A percentile compares a stretch with the other conserved stretches of the same genome.
Conservation (phyloP, 306 rosid genomes). For the Glycyrrhiza uralensis region DNA sequence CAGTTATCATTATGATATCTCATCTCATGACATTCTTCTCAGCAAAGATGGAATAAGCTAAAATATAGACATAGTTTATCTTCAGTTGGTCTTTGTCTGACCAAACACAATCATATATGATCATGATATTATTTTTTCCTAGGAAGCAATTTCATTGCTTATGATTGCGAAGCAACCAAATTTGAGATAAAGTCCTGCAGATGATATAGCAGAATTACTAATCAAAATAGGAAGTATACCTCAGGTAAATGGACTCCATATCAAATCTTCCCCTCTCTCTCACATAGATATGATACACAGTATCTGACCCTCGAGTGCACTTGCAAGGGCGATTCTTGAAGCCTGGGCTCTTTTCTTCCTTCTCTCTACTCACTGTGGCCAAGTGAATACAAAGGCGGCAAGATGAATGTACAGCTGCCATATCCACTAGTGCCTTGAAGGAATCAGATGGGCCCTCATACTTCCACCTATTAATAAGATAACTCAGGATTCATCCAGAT, state of each 20-base stretch:
- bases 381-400: constrained; percentile 98
- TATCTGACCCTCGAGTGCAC: constrained; percentile 73
- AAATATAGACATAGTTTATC: no score
- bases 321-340: constrained; percentile 85
- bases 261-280: constrained; percentile 91
- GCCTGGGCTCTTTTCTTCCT: constrained; percentile 62
- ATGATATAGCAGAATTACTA: background rate
- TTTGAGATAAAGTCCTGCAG: background rate
- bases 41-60: background rate
- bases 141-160: no score
- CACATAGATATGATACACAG: constrained; percentile 69
- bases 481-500: constrained; percentile 22
- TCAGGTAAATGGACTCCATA: constrained; percentile 79
- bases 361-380: constrained; percentile 68
- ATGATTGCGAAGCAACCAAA: no score
- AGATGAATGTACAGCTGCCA: constrained; percentile 99
- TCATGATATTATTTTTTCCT: background rate
- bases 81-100: background rate
- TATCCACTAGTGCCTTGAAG: constrained; percentile 96
- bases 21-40: constrained; percentile 15
- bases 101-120: background rate
- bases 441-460: constrained; percentile 92
- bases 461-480: constrained; percentile 75
- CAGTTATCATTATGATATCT: constrained; percentile 15
- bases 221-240: constrained; percentile 47